These are phyloP conservation scores for Phytophthora europaea DNA, from an alignment of 352 stramenopile genomes.

Conservation along the genomic window DNA sequence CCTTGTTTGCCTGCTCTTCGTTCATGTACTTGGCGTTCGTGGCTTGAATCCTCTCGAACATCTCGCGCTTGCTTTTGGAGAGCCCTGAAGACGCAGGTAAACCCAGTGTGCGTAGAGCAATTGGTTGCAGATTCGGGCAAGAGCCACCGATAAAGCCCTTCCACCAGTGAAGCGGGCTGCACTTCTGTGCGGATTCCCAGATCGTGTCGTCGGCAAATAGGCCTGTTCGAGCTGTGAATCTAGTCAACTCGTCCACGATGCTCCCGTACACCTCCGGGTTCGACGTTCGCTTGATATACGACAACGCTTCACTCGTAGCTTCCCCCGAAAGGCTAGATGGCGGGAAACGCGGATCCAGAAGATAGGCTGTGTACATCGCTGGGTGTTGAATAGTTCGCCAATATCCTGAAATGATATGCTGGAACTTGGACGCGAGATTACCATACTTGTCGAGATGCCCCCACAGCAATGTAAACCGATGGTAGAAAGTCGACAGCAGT, in stretches of 20 bases:
- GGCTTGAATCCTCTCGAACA: conserved; percentile 65
- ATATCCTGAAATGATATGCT: conserved; percentile 67
- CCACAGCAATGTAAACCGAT: conserved; percentile 77
- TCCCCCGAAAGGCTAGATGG: conserved; percentile 62
- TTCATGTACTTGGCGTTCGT: conserved; percentile 76
- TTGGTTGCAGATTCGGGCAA: conserved; percentile 69
- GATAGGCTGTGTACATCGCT: conserved; percentile 80
- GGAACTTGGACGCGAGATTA: conserved; percentile 52
- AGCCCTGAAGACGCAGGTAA: conserved; percentile 71
- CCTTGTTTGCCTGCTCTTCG: conserved; percentile 79
- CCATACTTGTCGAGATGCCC: conserved; percentile 70
- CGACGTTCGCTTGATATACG: conserved; percentile 65
- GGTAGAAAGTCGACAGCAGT: conserved; percentile 79
- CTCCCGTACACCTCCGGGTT: conserved; percentile 52
- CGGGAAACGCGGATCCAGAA: conserved; percentile 80
- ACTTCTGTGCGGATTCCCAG: conserved; percentile 80
- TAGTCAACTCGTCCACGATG: conserved; percentile 75
- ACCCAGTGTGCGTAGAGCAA: conserved; percentile 70
- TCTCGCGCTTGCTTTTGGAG: conserved; percentile 56
- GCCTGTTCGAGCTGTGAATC: conserved; percentile 65
- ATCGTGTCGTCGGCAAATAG: conserved; percentile 82
- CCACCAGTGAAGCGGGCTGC: conserved; percentile 80
- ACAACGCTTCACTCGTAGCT: conserved; percentile 64
- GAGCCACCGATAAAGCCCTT: conserved; percentile 84
- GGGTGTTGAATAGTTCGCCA: conserved; percentile 73